A percentile compares a stretch with the other conserved stretches of the same genome.
phyloP scores from a whole-genome alignment of 2,329 filamentous ascomycete genomes.

The Bipolaris cookei region DNA sequence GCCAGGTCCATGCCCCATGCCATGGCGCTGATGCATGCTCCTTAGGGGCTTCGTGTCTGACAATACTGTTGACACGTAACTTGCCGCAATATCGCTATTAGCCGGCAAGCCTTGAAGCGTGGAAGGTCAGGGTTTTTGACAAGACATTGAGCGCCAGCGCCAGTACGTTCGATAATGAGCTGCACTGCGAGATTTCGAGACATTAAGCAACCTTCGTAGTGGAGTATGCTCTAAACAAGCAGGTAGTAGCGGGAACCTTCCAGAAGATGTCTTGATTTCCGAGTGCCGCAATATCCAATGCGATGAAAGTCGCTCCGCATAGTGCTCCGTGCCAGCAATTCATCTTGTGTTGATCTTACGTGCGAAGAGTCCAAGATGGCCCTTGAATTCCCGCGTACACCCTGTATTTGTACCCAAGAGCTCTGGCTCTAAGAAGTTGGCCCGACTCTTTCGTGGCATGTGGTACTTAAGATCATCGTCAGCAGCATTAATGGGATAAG shows the following conservation, averaged over 20 bases:
- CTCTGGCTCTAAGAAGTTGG: no score
- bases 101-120: background rate
- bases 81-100: background rate
- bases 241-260: background rate
- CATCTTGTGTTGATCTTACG: background rate
- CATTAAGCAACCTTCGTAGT: background rate
- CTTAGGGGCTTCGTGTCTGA: background rate
- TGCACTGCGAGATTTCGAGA: constrained; percentile 2
- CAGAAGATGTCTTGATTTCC: background rate
- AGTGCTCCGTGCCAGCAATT: background rate
- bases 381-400: background rate
- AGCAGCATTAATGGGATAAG: background rate
- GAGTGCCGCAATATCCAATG: background rate
- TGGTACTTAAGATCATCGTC: no score
- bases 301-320: background rate
- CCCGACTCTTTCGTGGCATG: background rate
- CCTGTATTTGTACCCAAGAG: no score
- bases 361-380: background rate
- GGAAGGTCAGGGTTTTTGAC: background rate
- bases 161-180: constrained; percentile 1
- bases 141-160: background rate
- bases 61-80: background rate
- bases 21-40: constrained; percentile 4
- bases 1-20: constrained; percentile 19
- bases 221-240: background rate